These are phyloP conservation scores for Cucurbita moschata DNA, from an alignment of 306 rosid species.

Conservation along the genomic window DNA sequence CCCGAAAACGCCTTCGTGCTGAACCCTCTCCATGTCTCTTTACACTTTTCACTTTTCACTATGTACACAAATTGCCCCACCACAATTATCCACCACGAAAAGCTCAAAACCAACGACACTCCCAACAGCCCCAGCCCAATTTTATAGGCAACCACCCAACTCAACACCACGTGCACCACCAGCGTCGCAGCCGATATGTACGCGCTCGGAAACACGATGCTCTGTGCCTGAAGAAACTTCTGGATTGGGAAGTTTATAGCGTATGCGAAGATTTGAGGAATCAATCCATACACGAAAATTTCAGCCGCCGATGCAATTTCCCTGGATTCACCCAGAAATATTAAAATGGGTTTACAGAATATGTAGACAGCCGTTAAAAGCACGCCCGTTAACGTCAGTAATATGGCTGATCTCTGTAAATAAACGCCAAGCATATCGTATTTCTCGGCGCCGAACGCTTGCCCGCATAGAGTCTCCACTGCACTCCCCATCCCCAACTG, in stretches of 20 bases:
- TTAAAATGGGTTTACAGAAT: slow-evolving; percentile 28
- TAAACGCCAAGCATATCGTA: slow-evolving; percentile 59
- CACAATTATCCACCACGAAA: slow-evolving; percentile 71
- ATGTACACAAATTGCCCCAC: slow-evolving; percentile 40
- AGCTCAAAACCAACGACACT: slow-evolving; percentile 36
- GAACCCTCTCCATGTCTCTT: slow-evolving; percentile 41
- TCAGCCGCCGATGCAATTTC: slow-evolving; percentile 33
- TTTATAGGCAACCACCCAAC: slow-evolving; percentile 43
- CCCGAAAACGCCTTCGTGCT: slow-evolving; percentile 36
- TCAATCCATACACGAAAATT: slow-evolving; percentile 48
- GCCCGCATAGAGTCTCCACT: slow-evolving; percentile 68
- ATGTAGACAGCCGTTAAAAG: slow-evolving; percentile 27
- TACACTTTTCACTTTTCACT: slow-evolving; percentile 11
- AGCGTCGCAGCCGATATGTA: slow-evolving; percentile 38
- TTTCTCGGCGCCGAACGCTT: slow-evolving; percentile 51
- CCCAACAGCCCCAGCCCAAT: slow-evolving; percentile 43
- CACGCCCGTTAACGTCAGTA: slow-evolving; percentile 33
- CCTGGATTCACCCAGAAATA: slow-evolving; percentile 24
- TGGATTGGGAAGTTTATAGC: slow-evolving; percentile 72
- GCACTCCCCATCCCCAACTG: slow-evolving; percentile 91
- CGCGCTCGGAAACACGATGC: slow-evolving; percentile 52
- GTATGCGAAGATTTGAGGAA: slow-evolving; percentile 65
- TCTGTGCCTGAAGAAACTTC: slow-evolving; percentile 60
- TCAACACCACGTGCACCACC: slow-evolving; percentile 22
- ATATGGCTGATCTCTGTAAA: slow-evolving; percentile 40